Base-by-base conservation (phyloP, 2,329 filamentous ascomycete genomes). In the Helotiales sp. region DNA sequence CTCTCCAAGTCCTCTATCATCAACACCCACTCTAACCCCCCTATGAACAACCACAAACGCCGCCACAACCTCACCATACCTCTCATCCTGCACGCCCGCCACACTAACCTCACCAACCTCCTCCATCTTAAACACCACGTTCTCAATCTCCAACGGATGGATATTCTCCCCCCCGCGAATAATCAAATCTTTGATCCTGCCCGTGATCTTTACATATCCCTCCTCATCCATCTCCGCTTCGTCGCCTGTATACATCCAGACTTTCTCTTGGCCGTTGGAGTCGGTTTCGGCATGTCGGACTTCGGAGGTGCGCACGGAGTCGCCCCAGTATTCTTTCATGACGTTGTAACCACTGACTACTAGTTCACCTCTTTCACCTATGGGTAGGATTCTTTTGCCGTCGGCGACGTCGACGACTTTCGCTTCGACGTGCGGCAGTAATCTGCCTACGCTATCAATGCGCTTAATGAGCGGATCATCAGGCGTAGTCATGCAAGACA, bases 91-190 rank as follows among this genome's bases (percentile, higher is more conserved):
- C 0, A 98, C 81, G 0, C 94, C 96, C 0, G 96, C 92, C 1
- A 97, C 92, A 71, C 90, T 92, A 2, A 88, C 93, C 70, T 97
- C 93, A 15, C 84, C 83, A 0, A 98, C 84, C 3, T 84, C 83
- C 1, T 87, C 84, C 76, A 95, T 89, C 47, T 87, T 86, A 69
- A 97, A 88, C 6, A 98, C 84, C 72, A 89, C 95, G 76, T 96
- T 94, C 78, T 99, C 96, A 2, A 98, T 85, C 78, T 98, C 96
- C 6, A 97, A 83, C 0, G 96, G 96, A 78, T 97, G 93, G 64
- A 97, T 97, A 77, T 99, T 99, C 78, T 98, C 96, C 26, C 96
- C 96, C 30, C 92, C 95, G 28, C 93, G 87, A 77, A 98, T 98
- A 74, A 99, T 97, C 63, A 98, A 80, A 77, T 99, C 96, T 80